Base-by-base conservation (phyloP, 2,329 filamentous ascomycete genomes). In the Paracoccidioides brasiliensis region DNA sequence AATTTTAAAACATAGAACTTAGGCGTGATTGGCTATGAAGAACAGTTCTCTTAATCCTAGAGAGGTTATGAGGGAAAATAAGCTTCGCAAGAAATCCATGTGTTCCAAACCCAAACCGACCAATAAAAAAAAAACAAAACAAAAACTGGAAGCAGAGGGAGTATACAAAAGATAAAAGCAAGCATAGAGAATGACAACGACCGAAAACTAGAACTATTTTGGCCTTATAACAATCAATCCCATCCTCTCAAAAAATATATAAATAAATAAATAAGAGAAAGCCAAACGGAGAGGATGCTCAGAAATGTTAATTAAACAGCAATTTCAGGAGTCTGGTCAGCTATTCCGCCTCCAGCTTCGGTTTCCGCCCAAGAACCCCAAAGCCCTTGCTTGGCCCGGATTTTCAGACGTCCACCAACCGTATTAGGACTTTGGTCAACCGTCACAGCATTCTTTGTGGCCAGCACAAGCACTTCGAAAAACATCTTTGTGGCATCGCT, bases 401-500 rank as follows among this genome's bases (percentile, higher is more conserved):
- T 86, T 57, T 85, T 80, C 65, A 98, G 88, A 12, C 85, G 80
- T 2, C 84, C 86, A 52, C 90, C 90, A 32, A 97, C 80, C 41
- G 78, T 66, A 12, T 80, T 80, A 59, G 84, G 76, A 51, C 80
- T 80, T 72, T 98, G 93, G 68, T 97, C 91, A 32, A 97, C 89
- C 73, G 95, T 95, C 73, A 98, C 87, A 33, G 93, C 93, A 68
- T 98, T 93, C 74, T 98, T 98, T 44, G 93, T 98, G 4, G 91
- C 93, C 49, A 98, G 79, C 3, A 98, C 93, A 30, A 98, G 78
- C 55, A 93, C 85, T 73, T 98, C 93, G 65, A 98, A 98, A 76
- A 98, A 98, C 90, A 98, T 96, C 78, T 96, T 96, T 45, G 93
- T 98, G 0, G 93, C 93, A 64, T 97, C 93, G 7, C 86, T 86